Base-by-base conservation (phyloP, 192 early-diverging fungal species). In the Coemansia biformis region DNA sequence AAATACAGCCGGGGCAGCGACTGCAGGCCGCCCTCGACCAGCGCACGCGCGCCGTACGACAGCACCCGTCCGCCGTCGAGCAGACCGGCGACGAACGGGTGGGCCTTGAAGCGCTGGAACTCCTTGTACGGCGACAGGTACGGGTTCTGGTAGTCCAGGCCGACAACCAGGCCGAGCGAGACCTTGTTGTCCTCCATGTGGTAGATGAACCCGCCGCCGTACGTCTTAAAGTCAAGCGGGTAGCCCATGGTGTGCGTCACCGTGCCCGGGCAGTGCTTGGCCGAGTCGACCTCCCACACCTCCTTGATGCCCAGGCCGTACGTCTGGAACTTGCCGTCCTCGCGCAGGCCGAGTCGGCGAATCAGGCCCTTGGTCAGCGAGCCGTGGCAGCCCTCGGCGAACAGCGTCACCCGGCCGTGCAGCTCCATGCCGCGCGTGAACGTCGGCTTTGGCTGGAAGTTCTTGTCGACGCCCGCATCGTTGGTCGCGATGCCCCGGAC, bases 311-410 rank as follows among this genome's bases (percentile, higher is more conserved):
- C 96, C 36, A 99, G 78, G 11, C 88, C 96, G 51, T 99, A 99
- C 0, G 90, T 91, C 77, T 99, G 96, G 34, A 81, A 86, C 46
- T 89, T 73, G 37, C 75, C 77, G 35, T 96, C 87, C 21, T 93
- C 82, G 21, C 96, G 81, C 46, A 99, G 75, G 64, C 87, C 83
- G 59, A 94, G 92, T 65, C 93, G 88, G 53, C 79, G 69, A 59
- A 89, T 83, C 47, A 96, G 64, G 43, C 87, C 79, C 76, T 99
- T 99, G 37, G 92, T 87, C 26, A 99, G 78, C 33, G 86, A 89
- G 12, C 96, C 93, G 57, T 99, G 96, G 70, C 96, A 99, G 19
- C 96, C 96, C 64, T 99, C 96, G 22, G 90, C 96, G 76, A 99
- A 92, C 26, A 97, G 63, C 17, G 93, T 96, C 19, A 96, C 82